Base-by-base conservation (phyloP, 1,139 yeast genomes). In the Pichia sp. region DNA sequence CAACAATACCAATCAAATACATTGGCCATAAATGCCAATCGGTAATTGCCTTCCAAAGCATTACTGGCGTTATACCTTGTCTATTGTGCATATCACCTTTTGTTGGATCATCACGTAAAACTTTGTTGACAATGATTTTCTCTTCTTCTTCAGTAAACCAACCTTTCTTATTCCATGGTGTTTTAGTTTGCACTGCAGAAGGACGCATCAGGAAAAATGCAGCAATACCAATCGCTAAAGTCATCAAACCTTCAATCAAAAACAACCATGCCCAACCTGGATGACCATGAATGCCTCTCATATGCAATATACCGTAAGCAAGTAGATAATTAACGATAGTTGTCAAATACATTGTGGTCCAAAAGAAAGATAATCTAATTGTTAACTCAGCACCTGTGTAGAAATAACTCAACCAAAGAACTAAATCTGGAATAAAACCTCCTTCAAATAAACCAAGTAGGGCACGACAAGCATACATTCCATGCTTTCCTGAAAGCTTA, bases 51-150 rank as follows among this genome's bases (percentile, higher is more conserved):
- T 56, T 53, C 43, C 55, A 51, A 34, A 75, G 52, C 52, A 66
- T 67, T 38, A 49, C 58, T 5, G 61, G 52, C 14, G 64, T 53
- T 18, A 76, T 61, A 3, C 76, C 75, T 52, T 75, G 73, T 54
- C 83, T 67, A 54, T 79, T 79, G 53, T 77, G 68, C 83, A 78
- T 77, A 47, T 76, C 80, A 15, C 84, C 84, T 58, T 79, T 79
- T 1, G 73, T 61, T 6, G 86, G 85, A 52, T 80, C 88, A 55
- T 79, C 84, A 51, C 85, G 61, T 41, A 80, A 62, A 2, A 80
- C 66, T 44, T 78, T 67, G 51, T 79, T 79, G 14, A 78, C 84
- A 24, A 77, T 68, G 39, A 80, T 78, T 43, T 71, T 75, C 48
- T 73, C 77, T 52, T 80, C 84, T 22, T 75, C 65, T 6, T 75